Conservation (phyloP, 2,329 filamentous ascomycete genomes). For the Albifimbria verrucaria region DNA sequence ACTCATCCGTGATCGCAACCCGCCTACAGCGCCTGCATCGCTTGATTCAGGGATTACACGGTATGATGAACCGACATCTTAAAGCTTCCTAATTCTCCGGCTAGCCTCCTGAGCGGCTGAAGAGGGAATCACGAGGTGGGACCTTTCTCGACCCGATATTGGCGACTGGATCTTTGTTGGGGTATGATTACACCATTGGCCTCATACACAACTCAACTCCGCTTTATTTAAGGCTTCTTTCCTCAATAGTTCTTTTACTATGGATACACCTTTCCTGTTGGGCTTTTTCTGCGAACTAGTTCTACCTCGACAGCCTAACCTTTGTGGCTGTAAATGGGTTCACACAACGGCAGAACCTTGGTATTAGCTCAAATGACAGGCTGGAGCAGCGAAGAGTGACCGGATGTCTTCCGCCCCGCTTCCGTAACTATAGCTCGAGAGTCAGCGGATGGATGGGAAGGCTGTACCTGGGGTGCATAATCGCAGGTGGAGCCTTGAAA, state of each 20-base stretch:
- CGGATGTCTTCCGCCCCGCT: background rate
- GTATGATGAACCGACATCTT: background rate
- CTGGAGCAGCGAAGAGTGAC: background rate
- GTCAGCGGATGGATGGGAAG: background rate
- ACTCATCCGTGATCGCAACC: background rate
- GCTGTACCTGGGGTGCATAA: background rate
- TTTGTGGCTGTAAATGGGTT: background rate
- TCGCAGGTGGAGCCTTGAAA: background rate
- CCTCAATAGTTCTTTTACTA: background rate
- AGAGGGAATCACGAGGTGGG: background rate
- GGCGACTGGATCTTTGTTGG: background rate
- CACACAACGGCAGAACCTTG: background rate
- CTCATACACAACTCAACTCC: background rate
- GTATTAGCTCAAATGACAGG: background rate
- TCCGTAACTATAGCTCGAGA: background rate
- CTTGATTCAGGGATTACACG: background rate
- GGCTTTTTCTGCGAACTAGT: background rate
- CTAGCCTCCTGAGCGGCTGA: background rate
- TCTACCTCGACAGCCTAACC: background rate
- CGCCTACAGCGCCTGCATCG: background rate
- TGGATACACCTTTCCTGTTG: background rate
- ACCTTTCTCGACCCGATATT: background rate
- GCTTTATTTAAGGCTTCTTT: background rate
- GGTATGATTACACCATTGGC: background rate
- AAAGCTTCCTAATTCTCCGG: background rate